phyloP scores from a whole-genome alignment of 441 rosid genomes.

The Kokia cookei region DNA sequence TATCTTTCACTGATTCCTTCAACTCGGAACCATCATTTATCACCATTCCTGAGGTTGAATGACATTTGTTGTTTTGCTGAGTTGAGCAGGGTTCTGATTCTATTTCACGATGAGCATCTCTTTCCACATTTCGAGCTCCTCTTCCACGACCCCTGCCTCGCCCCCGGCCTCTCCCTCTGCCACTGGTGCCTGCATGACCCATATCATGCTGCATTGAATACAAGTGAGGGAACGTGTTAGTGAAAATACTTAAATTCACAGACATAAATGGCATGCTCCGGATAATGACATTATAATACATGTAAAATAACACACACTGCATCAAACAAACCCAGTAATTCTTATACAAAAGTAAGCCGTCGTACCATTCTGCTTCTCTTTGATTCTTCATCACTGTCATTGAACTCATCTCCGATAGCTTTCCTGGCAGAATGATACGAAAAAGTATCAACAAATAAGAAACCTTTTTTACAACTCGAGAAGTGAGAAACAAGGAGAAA shows the following conservation, averaged over 20 bases:
- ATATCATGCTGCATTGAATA: conserved; percentile 49
- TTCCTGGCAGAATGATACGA: conserved; percentile 49
- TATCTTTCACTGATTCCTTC: conserved; percentile 37
- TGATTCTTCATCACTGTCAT: conserved; percentile 81
- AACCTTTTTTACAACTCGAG: not conserved
- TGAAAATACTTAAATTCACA: not conserved
- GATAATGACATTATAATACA: not conserved
- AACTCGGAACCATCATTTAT: conserved; percentile 37
- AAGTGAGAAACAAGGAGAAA: not conserved
- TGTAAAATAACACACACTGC: not conserved
- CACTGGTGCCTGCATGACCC: conserved; percentile 53
- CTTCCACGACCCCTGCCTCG: conserved; percentile 95
- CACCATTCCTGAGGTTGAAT: conserved; percentile 19
- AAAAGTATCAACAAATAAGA: not conserved
- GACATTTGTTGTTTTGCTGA: conserved; percentile 25
- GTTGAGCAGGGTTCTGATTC: conserved; percentile 43
- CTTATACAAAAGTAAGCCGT: not conserved
- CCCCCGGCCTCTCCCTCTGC: conserved; percentile 92
- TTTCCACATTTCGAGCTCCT: conserved; percentile 52
- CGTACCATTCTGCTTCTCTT: conserved; percentile 81
- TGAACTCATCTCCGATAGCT: conserved; percentile 60
- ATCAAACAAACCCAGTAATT: not conserved
- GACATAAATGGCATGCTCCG: not conserved
- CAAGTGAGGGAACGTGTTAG: not conserved
- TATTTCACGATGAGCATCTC: conserved; percentile 55